Evolutionary conservation across 495 filamentous ascomycete species (phyloP).

Genomic region (Ramalina peruviana): DNA sequence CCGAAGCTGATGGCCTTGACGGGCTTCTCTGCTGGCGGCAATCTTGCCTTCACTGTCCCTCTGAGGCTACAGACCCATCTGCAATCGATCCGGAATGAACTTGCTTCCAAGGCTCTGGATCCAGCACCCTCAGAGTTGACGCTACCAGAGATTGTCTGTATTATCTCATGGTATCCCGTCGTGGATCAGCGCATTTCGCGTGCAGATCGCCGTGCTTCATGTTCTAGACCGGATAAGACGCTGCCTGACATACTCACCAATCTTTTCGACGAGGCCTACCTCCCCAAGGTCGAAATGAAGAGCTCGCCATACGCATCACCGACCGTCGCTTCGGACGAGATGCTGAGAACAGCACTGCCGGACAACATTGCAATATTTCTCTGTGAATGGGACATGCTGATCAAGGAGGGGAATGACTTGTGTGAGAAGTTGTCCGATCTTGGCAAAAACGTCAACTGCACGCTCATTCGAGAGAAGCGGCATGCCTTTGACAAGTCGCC

Average conservation of each 20-base stretch:
- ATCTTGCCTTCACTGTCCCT: slow-evolving; percentile 69
- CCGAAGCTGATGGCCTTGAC: slow-evolving; percentile 52
- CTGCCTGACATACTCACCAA: slow-evolving; percentile 60
- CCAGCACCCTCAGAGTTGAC: neutral
- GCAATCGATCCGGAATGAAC: slow-evolving; percentile 1
- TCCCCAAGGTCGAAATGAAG: slow-evolving; percentile 38
- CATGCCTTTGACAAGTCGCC: slow-evolving; percentile 86
- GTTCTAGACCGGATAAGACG: slow-evolving; percentile 53
- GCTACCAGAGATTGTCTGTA: slow-evolving; percentile 29
- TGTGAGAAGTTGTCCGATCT: slow-evolving; percentile 47
- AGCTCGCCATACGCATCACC: slow-evolving; percentile 49
- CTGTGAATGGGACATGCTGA: slow-evolving; percentile 87
- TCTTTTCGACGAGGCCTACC: slow-evolving; percentile 78
- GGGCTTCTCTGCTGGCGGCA: slow-evolving; percentile 82
- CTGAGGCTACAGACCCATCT: slow-evolving; percentile 43
- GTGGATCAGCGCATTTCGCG: slow-evolving; percentile 71
- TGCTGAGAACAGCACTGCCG: slow-evolving; percentile 39
- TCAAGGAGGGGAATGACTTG: slow-evolving; percentile 60
- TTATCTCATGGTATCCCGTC: slow-evolving; percentile 71
- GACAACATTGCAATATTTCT: slow-evolving; percentile 57
- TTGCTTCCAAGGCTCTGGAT: neutral
- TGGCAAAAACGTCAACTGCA: slow-evolving; percentile 52
- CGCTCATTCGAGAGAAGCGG: slow-evolving; percentile 54
- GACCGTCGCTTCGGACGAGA: slow-evolving; percentile 40
- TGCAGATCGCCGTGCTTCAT: slow-evolving; percentile 53